Evolutionary conservation across 177 flowering plant species (phyloP).

Genomic region (Vitis hybrid): DNA sequence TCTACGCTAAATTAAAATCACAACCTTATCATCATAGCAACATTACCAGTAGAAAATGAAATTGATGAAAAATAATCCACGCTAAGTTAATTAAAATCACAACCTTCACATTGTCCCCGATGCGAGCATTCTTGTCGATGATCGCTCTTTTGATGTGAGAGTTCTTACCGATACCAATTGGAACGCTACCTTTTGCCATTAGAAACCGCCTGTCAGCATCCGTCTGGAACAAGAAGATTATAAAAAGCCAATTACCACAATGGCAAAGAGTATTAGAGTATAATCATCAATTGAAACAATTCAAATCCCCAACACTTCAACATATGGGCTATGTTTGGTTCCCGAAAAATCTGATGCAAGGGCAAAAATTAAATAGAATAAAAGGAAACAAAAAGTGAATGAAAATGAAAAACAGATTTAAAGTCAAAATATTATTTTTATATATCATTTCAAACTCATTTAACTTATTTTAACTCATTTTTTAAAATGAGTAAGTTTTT

Average conservation of each 20-base stretch:
- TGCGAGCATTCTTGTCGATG: constrained; percentile 96
- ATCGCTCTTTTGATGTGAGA: constrained; percentile 91
- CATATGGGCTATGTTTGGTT: too few relatives aligned
- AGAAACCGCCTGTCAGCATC: constrained; percentile 76
- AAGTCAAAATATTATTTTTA: too few relatives aligned
- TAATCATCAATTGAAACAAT: background rate
- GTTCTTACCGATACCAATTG: constrained; percentile 87
- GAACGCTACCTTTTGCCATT: constrained; percentile 84
- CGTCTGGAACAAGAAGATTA: constrained; percentile 47
- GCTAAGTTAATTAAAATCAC: background rate
- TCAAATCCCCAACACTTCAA: too few relatives aligned
- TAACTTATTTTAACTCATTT: too few relatives aligned
- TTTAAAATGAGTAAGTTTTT: too few relatives aligned
- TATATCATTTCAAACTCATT: too few relatives aligned
- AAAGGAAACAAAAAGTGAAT: too few relatives aligned
- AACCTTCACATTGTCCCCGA: constrained; percentile 91
- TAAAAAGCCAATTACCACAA: background rate
- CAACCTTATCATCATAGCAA: background rate
- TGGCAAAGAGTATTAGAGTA: background rate
- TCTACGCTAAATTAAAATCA: background rate
- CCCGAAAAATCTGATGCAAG: too few relatives aligned
- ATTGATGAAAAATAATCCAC: background rate
- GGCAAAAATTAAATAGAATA: too few relatives aligned
- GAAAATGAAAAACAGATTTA: too few relatives aligned
- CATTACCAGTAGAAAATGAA: background rate